These are phyloP conservation scores for Kazachstania sp. DNA, from an alignment of 1,139 yeast species.

Conservation along the genomic window DNA sequence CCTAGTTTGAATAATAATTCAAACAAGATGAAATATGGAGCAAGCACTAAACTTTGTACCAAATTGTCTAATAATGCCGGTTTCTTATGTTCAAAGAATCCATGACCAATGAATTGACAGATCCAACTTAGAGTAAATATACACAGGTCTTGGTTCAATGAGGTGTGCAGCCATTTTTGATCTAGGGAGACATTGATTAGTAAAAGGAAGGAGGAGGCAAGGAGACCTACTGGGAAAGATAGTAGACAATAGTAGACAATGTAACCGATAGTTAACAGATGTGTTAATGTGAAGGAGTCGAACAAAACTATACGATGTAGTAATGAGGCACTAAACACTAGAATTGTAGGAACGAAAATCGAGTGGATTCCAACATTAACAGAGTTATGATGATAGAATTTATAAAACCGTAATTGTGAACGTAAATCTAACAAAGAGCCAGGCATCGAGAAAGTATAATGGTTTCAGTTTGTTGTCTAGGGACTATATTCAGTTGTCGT, in stretches of 20 bases:
- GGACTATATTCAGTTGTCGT: too few species aligned
- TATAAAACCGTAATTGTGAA: conserved; percentile 70
- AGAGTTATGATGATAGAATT: conserved; percentile 67
- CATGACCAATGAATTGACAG: conserved; percentile 88
- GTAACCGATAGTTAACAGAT: conserved; percentile 34
- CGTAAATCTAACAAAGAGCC: conserved; percentile 39
- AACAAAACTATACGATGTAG: conserved; percentile 29
- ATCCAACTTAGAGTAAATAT: conserved; percentile 60
- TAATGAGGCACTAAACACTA: conserved; percentile 46
- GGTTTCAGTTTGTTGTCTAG: too few species aligned
- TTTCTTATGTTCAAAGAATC: conserved; percentile 66
- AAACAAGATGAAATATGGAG: conserved; percentile 81
- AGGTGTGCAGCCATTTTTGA: conserved; percentile 8
- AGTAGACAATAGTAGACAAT: conserved; percentile 38
- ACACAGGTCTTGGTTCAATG: conserved; percentile 10
- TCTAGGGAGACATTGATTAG: conserved; percentile 18
- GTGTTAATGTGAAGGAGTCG: conserved; percentile 24
- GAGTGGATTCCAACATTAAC: conserved; percentile 71
- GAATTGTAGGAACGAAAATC: conserved; percentile 70
- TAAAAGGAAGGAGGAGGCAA: conserved; percentile 33
- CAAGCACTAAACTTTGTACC: conserved; percentile 76
- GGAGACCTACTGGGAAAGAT: conserved; percentile 37
- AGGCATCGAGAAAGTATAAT: too few species aligned
- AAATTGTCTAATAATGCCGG: conserved; percentile 84
- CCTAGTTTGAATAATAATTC: conserved; percentile 70